Evolutionary conservation across 1,284 basidiomycete genomes (phyloP), one percentile per base, ranked within the genome.

Genomic region (Vanrija humicola): DNA sequence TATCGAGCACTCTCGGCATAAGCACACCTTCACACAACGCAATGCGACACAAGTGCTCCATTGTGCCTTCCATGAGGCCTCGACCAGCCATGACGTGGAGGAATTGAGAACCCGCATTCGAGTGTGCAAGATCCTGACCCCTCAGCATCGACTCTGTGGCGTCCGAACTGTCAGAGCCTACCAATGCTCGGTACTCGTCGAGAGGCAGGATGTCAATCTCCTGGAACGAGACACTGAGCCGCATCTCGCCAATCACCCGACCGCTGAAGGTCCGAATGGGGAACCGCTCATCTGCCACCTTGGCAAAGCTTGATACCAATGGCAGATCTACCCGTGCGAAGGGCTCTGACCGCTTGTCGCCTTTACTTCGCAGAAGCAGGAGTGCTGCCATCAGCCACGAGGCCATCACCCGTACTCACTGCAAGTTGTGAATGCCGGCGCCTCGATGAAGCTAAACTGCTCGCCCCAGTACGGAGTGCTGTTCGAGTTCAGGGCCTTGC

Each of bases 391-490:
- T 43, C 5, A 18, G n/a, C 18, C 14, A 29, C 8, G 21, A 18
- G 21, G 21, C 8, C 34, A 19, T 52, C 39, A 39, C 16, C 16
- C 9, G 1, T n/a, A 56, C 64, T 59, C 44, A 66, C 68, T 45
- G 47, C 64, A 68, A 4, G 55, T 46, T 1, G 55, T 50, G 53
- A 66, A 63, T 3, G 49, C 46, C 7, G 53, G 55, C 3, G 69
- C 26, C 14, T 65, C 61, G 0, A 51, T 52, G 21, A 71, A 58
- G 23, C 25, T 34, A 38, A 68, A 65, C 4, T 46, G 39, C 28
- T 69, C 63, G 2, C 65, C 67, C 69, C 69, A 69, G 54, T 66
- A 68, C 0, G 67, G 66, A 1, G 59, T 55, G 16, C 38, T 44
- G 0, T 40, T 50, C 1, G 48, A 48, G n/a, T 58, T 55, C n/a